Conservation (phyloP, 305 asterid species). For the Lippia alba region DNA sequence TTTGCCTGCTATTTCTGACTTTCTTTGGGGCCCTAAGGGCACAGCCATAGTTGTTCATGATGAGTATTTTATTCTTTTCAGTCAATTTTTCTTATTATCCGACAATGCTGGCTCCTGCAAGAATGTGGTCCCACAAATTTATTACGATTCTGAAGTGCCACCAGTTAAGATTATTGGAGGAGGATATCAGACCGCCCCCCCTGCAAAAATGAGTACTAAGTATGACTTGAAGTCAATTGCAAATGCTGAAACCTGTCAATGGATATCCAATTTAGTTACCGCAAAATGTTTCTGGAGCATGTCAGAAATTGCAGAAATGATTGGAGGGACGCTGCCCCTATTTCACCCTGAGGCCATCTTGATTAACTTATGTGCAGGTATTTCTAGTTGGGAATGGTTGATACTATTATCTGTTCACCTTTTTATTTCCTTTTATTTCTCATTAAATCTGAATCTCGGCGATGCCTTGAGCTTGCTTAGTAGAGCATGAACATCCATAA, state of each 20-base stretch:
- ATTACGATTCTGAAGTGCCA: constrained; percentile 38
- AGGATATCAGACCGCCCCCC: constrained; percentile 39
- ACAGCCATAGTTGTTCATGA: constrained; percentile 65
- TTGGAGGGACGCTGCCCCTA: constrained; percentile 80
- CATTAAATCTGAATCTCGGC: constrained; percentile 17
- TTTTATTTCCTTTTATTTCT: neutral
- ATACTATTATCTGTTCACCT: constrained; percentile 22
- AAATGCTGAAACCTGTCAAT: constrained; percentile 42
- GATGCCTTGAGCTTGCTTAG: neutral
- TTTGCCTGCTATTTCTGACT: constrained; percentile 64
- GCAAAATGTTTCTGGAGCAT: constrained; percentile 65
- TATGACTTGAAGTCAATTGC: constrained; percentile 39
- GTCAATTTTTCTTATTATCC: constrained; percentile 56
- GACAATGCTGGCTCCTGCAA: constrained; percentile 44
- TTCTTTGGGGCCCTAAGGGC: constrained; percentile 95
- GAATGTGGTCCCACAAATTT: constrained; percentile 33
- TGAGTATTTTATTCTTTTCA: constrained; percentile 70
- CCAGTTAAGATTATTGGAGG: constrained; percentile 33
- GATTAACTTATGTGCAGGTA: constrained; percentile 77
- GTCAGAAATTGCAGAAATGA: constrained; percentile 68
- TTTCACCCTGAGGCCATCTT: constrained; percentile 88
- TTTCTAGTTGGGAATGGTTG: constrained; percentile 37
- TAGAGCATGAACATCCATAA: too few species aligned
- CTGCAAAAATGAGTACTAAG: constrained; percentile 40
- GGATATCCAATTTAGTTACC: constrained; percentile 40